Evolutionary conservation across 164 flowering plant genomes (phyloP).

Genomic region (Saururus chinensis): DNA sequence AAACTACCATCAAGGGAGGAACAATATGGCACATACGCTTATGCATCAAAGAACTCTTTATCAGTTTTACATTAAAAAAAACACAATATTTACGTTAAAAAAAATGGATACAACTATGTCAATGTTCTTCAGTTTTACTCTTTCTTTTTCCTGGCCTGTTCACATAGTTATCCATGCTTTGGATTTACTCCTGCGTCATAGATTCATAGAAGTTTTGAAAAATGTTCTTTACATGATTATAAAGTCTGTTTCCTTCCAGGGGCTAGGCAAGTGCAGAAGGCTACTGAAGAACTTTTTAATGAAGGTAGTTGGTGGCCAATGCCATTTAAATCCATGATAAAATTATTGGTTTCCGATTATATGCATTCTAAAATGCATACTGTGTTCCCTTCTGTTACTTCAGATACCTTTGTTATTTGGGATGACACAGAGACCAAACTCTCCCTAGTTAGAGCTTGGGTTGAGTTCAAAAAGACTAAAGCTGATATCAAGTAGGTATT

Average conservation of each 20-base stretch:
- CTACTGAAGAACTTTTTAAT: background rate
- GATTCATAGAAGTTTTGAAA: no score
- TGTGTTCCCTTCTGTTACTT: background rate
- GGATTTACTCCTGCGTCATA: no score
- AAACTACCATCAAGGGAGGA: no score
- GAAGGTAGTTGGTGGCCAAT: background rate
- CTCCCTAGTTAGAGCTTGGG: slow-evolving; percentile 1
- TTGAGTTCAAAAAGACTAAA: slow-evolving; percentile 2
- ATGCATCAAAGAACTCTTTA: no score
- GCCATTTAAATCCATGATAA: background rate
- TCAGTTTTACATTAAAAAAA: no score
- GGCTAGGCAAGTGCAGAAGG: background rate
- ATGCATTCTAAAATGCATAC: background rate
- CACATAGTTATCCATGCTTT: no score
- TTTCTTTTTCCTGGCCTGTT: no score
- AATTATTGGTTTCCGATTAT: background rate
- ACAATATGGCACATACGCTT: no score
- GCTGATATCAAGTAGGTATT: slow-evolving; percentile 1
- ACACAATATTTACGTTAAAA: no score
- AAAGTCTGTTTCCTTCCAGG: background rate
- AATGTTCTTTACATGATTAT: background rate
- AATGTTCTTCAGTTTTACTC: no score
- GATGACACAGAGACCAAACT: background rate
- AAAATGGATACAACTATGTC: no score
- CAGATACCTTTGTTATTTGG: background rate